Conservation (phyloP, 1,284 basidiomycete species). For the Lignosus rhinocerotis region DNA sequence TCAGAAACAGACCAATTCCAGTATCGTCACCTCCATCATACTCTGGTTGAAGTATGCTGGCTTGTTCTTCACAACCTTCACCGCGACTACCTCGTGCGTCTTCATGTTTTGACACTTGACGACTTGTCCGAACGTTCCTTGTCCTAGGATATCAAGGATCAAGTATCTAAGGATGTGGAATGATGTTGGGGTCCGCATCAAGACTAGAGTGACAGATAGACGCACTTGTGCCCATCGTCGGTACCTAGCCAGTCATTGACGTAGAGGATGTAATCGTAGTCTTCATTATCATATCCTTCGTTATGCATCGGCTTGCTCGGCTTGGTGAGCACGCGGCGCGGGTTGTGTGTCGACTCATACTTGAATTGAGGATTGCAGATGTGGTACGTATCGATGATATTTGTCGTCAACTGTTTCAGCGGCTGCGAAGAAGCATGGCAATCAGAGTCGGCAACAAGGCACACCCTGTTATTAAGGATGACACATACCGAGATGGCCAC, state of each 20-base stretch:
- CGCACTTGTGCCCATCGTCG: conserved; percentile 89
- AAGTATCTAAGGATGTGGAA: conserved; percentile 67
- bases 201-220: conserved; percentile 24
- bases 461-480: background rate
- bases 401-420: conserved; percentile 83
- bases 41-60: conserved; percentile 99
- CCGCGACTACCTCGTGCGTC: conserved; percentile 97
- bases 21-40: conserved; percentile 99
- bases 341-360: conserved; percentile 92
- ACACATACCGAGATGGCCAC: conserved; percentile 59
- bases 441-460: conserved; percentile 21
- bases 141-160: conserved; percentile 96
- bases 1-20: conserved; percentile 76
- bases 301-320: conserved; percentile 93
- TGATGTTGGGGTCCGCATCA: background rate
- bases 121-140: conserved; percentile 98
- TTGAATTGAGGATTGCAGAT: conserved; percentile 92
- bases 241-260: conserved; percentile 94
- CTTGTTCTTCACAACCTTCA: conserved; percentile 99
- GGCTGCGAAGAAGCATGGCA: conserved; percentile 51
- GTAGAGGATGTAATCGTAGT: conserved; percentile 96
- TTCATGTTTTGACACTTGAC: conserved; percentile 99
- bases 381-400: conserved; percentile 86
- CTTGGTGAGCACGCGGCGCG: conserved; percentile 91
- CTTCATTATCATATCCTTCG: conserved; percentile 95